Evolutionary conservation across 805 yeast genomes (phyloP).

Genomic region (Ogataea paradorogensis): DNA sequence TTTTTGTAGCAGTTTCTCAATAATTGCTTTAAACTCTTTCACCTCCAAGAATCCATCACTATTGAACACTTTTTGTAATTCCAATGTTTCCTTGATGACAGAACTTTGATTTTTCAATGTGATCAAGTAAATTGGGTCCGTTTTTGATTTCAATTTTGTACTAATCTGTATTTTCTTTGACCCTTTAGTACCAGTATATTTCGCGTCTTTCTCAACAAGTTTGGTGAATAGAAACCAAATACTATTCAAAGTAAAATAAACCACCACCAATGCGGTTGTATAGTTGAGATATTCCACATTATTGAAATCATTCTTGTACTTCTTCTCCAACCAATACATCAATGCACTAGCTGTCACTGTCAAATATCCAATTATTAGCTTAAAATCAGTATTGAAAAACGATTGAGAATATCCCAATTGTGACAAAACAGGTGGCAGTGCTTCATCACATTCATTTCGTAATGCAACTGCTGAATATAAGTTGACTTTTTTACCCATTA

Average conservation of each 20-base stretch:
- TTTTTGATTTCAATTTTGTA: conserved; percentile 36
- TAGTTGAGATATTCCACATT: conserved; percentile 35
- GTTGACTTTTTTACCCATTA: conserved; percentile 27
- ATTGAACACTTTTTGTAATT: conserved; percentile 44
- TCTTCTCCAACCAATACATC: conserved; percentile 48
- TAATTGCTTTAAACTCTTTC: conserved; percentile 30
- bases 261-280: conserved; percentile 36
- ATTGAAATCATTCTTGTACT: conserved; percentile 39
- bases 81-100: conserved; percentile 25
- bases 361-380: conserved; percentile 46
- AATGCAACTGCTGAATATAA: conserved; percentile 45
- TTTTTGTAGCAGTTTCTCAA: conserved; percentile 21
- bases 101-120: conserved; percentile 30
- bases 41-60: conserved; percentile 43
- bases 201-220: conserved; percentile 40
- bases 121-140: conserved; percentile 44
- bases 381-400: conserved; percentile 43
- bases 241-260: conserved; percentile 38
- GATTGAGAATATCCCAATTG: conserved; percentile 47
- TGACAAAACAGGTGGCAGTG: conserved; percentile 39
- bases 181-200: conserved; percentile 43
- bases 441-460: conserved; percentile 49
- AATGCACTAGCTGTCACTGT: conserved; percentile 46
- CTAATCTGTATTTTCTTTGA: conserved; percentile 37
- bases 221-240: conserved; percentile 35